Base-by-base conservation (phyloP, 2,329 filamentous ascomycete species). In the Pseudogymnoascus sp. region DNA sequence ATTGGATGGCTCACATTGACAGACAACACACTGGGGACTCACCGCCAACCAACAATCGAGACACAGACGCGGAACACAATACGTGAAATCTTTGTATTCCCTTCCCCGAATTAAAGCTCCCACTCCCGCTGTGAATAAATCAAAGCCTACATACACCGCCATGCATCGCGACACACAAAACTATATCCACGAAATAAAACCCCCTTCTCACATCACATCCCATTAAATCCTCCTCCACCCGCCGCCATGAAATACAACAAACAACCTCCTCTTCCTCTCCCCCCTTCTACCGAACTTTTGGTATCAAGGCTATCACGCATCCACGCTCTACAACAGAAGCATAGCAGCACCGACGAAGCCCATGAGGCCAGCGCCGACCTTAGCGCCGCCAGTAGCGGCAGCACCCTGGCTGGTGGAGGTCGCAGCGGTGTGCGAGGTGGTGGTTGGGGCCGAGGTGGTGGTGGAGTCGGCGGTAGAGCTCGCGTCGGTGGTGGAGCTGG, bases 291-390 rank as follows among this genome's bases (percentile, higher is more conserved):
- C 23, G 14, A 53, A 53, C 46, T 53, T 53, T 53, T 53, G 46
- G 46, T 53, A 53, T 53, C 46, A 53, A 53, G 25, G 23, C 11
- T 10, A 53, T 53, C 46, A 53, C n/a, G 4, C 46, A n/a, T 53
- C 25, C 46, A 53, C 25, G 11, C 31, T 38, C 14, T 60, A 60
- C 56, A 60, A 60, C 28, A 60, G 21, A 6, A 60, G 28, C 18
- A 60, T 40, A 60, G 56, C 56, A 60, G 56, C 56, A 23, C 56
- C 56, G 11, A 60, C 28, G 8, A 60, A 60, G 16, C 56, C 56
- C 7, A 38, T 18, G 5, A 60, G 56, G 11, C 56, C 56, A 60
- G 56, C 56, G 4, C 56, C 56, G 7, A 60, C 56, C 31, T 40
- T 36, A 16, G 56, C 56, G 4, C 23, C 23, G 4, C 12, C 56